Evolutionary conservation across 768 basidiomycete species (phyloP).

Genomic region (Mycena olivaceomarginata): DNA sequence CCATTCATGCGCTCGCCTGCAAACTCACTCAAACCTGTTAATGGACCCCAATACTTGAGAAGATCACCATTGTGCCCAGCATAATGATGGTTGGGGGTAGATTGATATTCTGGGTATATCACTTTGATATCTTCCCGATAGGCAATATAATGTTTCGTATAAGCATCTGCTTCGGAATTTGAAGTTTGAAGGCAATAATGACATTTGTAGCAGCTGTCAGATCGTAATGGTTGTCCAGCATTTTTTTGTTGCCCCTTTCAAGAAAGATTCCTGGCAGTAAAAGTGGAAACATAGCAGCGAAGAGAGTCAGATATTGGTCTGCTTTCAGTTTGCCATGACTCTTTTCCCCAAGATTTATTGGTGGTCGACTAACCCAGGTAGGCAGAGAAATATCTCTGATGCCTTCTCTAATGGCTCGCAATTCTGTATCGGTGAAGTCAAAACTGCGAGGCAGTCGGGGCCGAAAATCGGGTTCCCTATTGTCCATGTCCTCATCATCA

Average conservation of each 20-base stretch:
- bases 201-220: constrained; percentile 41
- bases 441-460: background rate
- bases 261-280: constrained; percentile 34
- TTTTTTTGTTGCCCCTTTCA: background rate
- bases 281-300: constrained; percentile 42
- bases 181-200: constrained; percentile 37
- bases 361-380: constrained; percentile 36
- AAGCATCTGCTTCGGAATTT: constrained; percentile 32
- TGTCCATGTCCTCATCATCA: background rate
- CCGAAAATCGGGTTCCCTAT: background rate
- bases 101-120: constrained; percentile 9
- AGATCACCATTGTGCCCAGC: constrained; percentile 30
- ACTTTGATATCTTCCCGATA: constrained; percentile 16
- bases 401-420: background rate
- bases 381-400: constrained; percentile 38
- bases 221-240: constrained; percentile 33
- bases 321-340: constrained; percentile 49
- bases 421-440: background rate
- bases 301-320: constrained; percentile 41
- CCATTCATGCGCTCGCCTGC: constrained; percentile 43
- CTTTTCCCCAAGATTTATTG: constrained; percentile 45
- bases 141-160: constrained; percentile 3
- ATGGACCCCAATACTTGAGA: constrained; percentile 43
- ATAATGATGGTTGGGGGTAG: constrained; percentile 42
- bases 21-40: constrained; percentile 39